phyloP scores from a whole-genome alignment of 768 basidiomycete species.

The Coprinopsis marcescibilis region DNA sequence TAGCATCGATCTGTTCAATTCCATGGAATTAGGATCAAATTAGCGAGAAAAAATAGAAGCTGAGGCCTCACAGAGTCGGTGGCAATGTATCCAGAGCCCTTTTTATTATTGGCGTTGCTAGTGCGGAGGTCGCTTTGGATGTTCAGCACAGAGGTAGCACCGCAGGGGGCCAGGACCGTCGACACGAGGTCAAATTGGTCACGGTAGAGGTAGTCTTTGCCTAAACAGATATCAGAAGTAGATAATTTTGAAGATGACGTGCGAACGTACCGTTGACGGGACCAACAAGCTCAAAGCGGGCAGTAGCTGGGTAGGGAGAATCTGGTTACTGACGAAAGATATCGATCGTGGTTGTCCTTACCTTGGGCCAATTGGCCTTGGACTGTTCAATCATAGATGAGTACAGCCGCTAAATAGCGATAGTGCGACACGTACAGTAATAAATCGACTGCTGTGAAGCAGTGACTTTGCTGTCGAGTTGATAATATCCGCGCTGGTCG shows the following conservation, averaged over 20 bases:
- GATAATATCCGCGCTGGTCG: conserved; percentile 21
- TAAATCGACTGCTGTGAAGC: conserved; percentile 22
- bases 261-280: conserved; percentile 14
- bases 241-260: not conserved
- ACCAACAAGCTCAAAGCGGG: conserved; percentile 18
- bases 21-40: not conserved
- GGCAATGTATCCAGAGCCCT: conserved; percentile 19
- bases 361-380: conserved; percentile 21
- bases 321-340: too few relatives aligned
- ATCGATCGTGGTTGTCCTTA: not conserved
- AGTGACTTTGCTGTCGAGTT: conserved; percentile 20
- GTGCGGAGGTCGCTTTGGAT: conserved; percentile 19
- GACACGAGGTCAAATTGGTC: conserved; percentile 21
- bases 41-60: not conserved
- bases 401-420: not conserved
- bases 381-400: conserved; percentile 10
- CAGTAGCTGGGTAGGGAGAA: conserved; percentile 17
- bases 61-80: conserved; percentile 20
- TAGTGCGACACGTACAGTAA: conserved; percentile 16
- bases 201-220: conserved; percentile 19
- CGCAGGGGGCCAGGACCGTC: conserved; percentile 19
- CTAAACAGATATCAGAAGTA: conserved; percentile 7
- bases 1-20: conserved; percentile 10
- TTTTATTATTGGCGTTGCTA: conserved; percentile 19
- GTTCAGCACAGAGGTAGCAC: conserved; percentile 19